Conservation (phyloP, 129 eudicot genomes). For the carrot (Daucus carota) region DH1_v3.0 NC_030383.2:57159501-57160000, state of each 20-base stretch:
- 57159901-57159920: conserved; percentile 27
- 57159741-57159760: neutral
- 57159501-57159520: neutral
- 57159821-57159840: conserved; percentile 22
- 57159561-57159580: neutral
- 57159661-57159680: conserved; percentile 36
- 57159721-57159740: conserved; percentile 19
- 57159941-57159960: conserved; percentile 19
- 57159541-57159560: neutral
- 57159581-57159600: conserved; percentile 12
- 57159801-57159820: neutral
- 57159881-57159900: conserved; percentile 21
- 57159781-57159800: neutral
- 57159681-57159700: conserved; percentile 37
- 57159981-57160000: neutral
- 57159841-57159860: conserved; percentile 13
- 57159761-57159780: neutral
- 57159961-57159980: conserved; percentile 14
- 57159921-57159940: conserved; percentile 19
- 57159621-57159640: conserved; percentile 29
- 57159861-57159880: conserved; percentile 29
- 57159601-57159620: conserved; percentile 30
- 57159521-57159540: neutral
- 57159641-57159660: conserved; percentile 26
- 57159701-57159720: conserved; percentile 31